Base-by-base conservation (phyloP, 495 filamentous ascomycete genomes). In the Penicillium fimorum region DNA sequence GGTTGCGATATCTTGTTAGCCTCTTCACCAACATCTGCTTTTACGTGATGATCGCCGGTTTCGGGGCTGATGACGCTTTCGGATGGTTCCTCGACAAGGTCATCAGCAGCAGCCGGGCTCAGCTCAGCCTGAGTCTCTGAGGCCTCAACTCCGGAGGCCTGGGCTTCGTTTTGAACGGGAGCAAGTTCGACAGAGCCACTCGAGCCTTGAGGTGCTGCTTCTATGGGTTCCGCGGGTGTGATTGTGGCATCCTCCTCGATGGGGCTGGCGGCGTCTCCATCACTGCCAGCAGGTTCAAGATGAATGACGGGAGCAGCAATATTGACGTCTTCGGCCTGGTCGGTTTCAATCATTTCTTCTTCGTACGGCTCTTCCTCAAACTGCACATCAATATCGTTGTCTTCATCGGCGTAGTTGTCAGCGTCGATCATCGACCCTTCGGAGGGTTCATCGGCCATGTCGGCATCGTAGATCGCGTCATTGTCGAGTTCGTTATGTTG, bases 391-490 rank as follows among this genome's bases (percentile, higher is more conserved):
- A 73, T 60, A 43, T 68, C 69, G 27, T 72, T 53, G 22, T 68
- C 64, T 49, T 61, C 62, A 13, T 76, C 70, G 9, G 56, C 53
- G 15, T 67, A 59, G 17, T 69, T 61, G 6, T 74, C 70, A 17
- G 67, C 64, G 52, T 78, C 74, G 49, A 70, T 58, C 68, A 77
- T 77, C 38, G 74, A 66, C 10, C 66, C 67, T 56, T 74, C 72
- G 32, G 69, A 71, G 27, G 72, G 67, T 57, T 80, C 77, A 57
- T 79, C 80, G 40, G 66, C 69, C 78, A 81, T 81, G 56, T 77
- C 77, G 22, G 77, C 78, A 69, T 82, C 78, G 29, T 71, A 62
- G 12, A 59, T 59, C 12, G 47, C 62, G 27, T 70, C 70, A 25
- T 64, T 64, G 3, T 60, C 61, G 24, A 68, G 65, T 20, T 76